phyloP scores from a whole-genome alignment of 345 rosid genomes.

The Populus tremula region DNA sequence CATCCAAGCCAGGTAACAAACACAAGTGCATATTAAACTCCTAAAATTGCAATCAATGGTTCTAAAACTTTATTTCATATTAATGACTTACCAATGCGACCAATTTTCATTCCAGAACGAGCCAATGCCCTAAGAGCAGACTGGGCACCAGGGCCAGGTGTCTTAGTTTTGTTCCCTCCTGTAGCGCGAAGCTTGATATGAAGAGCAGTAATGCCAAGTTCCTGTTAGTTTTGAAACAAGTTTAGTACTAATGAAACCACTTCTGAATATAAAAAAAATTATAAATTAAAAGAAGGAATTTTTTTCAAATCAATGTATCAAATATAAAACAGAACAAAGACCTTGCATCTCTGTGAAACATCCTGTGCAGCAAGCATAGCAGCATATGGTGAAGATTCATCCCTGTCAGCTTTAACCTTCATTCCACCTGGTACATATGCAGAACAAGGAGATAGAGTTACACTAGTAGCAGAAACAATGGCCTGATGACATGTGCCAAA shows the following conservation, averaged over 20 bases:
- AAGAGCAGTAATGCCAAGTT: constrained; percentile 75
- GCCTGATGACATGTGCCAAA: not conserved
- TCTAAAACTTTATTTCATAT: not conserved
- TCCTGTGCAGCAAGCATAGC: constrained; percentile 96
- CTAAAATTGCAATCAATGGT: not conserved
- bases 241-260: not conserved
- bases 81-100: constrained; percentile 64
- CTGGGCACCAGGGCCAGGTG: constrained; percentile 90
- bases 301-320: not conserved
- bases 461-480: not conserved
- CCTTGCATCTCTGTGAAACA: constrained; percentile 85
- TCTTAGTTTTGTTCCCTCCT: constrained; percentile 82
- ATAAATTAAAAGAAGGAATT: not conserved
- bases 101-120: constrained; percentile 92
- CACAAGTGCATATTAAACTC: not conserved
- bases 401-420: constrained; percentile 96
- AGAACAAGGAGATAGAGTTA: not conserved
- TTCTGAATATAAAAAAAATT: not conserved
- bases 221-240: constrained; percentile 33
- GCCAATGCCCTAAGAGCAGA: constrained; percentile 92
- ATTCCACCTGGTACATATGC: constrained; percentile 55
- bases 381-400: constrained; percentile 90
- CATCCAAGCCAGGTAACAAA: not conserved
- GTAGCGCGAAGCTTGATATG: constrained; percentile 88
- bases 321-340: constrained; percentile 2